These are phyloP conservation scores for Heritiera littoralis DNA, from an alignment of 345 rosid species.

Conservation along the genomic window DNA sequence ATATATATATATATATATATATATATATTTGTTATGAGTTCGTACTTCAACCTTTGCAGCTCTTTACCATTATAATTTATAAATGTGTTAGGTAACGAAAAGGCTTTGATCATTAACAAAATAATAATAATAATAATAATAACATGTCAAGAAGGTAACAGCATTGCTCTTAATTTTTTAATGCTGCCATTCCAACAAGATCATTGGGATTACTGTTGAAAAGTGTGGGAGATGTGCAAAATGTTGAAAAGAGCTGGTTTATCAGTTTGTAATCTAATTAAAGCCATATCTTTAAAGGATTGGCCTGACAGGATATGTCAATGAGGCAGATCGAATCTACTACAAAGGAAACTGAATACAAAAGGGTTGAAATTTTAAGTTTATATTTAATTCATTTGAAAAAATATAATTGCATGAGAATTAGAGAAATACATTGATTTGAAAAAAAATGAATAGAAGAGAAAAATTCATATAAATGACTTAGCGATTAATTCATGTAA, in stretches of 20 bases:
- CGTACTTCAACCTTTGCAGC: neutral
- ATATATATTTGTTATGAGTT: neutral
- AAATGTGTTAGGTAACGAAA: neutral
- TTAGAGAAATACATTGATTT: too few species aligned
- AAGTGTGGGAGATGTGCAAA: neutral
- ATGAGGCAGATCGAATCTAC: neutral
- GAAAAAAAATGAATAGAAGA: too few species aligned
- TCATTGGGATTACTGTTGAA: neutral
- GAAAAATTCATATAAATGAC: too few species aligned
- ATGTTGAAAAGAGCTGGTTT: neutral
- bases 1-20: neutral
- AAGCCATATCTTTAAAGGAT: neutral
- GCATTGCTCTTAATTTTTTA: neutral
- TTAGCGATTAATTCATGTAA: too few species aligned
- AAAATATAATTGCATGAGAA: too few species aligned
- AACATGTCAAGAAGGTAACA: neutral
- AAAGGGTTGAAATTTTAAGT: neutral
- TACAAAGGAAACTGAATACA: neutral
- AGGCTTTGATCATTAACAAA: neutral
- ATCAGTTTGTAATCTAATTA: slow-evolving; percentile 2
- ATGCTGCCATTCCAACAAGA: neutral
- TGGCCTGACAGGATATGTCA: neutral
- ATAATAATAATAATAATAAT: neutral
- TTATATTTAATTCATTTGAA: neutral
- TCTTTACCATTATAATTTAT: neutral